These are phyloP conservation scores for Thuidium tamariscinum DNA, from an alignment of 225 moss, liverwort and hornwort species.

Conservation along the genomic window DNA sequence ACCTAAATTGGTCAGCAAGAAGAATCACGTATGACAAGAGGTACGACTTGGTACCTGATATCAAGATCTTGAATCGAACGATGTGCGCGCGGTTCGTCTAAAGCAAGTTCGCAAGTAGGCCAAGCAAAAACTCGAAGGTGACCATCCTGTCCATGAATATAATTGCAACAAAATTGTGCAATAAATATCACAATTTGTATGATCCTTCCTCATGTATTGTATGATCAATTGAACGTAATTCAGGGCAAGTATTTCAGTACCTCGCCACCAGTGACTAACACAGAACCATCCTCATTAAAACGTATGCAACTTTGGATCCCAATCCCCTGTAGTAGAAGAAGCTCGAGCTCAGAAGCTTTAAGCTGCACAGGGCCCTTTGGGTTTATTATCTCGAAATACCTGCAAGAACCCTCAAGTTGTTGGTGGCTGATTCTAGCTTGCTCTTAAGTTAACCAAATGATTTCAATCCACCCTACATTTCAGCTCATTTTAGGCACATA, in stretches of 20 bases:
- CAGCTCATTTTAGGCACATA: background rate
- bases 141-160: constrained; percentile 50
- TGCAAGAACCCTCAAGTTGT: constrained; percentile 7
- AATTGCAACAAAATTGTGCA: background rate
- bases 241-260: constrained; percentile 11
- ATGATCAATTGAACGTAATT: background rate
- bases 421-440: background rate
- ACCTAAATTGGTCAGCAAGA: background rate
- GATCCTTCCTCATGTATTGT: background rate
- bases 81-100: constrained; percentile 45
- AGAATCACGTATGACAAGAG: background rate
- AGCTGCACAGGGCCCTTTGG: constrained; percentile 31
- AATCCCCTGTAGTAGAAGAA: constrained; percentile 38
- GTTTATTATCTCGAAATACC: constrained; percentile 38
- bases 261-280: constrained; percentile 77
- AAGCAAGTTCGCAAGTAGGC: constrained; percentile 54
- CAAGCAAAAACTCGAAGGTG: constrained; percentile 71
- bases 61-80: constrained; percentile 69
- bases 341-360: constrained; percentile 34
- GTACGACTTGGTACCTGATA: constrained; percentile 40
- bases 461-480: background rate
- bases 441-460: background rate
- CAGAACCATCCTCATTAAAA: constrained; percentile 61
- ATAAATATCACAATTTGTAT: background rate
- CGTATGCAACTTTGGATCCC: constrained; percentile 54